phyloP scores from a whole-genome alignment of 345 rosid genomes.

The Populus alba region DNA sequence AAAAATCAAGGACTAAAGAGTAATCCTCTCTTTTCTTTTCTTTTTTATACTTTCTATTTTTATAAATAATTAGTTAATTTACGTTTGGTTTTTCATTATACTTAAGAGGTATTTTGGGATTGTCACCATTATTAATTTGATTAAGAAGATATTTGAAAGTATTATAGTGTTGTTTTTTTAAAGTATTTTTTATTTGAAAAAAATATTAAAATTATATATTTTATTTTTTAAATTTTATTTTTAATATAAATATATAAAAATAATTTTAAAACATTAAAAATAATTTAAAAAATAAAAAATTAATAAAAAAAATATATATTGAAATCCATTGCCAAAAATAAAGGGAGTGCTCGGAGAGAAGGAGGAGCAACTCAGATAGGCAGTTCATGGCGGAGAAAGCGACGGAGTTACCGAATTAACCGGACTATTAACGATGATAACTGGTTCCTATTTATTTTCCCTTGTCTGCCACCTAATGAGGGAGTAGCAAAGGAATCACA shows the following conservation, averaged over 20 bases:
- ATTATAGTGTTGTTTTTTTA: too few relatives aligned
- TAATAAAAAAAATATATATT: too few relatives aligned
- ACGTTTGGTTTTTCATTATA: background rate
- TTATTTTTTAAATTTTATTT: too few relatives aligned
- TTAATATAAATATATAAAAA: too few relatives aligned
- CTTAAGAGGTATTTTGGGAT: background rate
- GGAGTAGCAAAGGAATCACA: background rate
- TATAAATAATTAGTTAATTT: background rate
- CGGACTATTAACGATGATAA: conserved; percentile 29
- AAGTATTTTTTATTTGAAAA: too few relatives aligned
- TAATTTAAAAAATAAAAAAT: too few relatives aligned
- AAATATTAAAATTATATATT: too few relatives aligned
- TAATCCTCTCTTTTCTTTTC: too few relatives aligned
- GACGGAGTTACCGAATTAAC: conserved; percentile 18
- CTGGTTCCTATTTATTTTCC: conserved; percentile 27
- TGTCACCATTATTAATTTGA: conserved; percentile 4
- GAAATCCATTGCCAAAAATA: too few relatives aligned
- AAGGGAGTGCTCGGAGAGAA: conserved; percentile 5
- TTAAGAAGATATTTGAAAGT: too few relatives aligned
- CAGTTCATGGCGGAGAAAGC: conserved; percentile 22
- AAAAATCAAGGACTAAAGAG: background rate
- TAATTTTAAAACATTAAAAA: too few relatives aligned
- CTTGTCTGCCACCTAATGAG: conserved; percentile 4
- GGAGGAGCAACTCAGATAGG: conserved; percentile 9
- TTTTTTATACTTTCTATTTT: too few relatives aligned